Evolutionary conservation across 768 basidiomycete genomes (phyloP).

Genomic region (Albatrellus ellisii): DNA sequence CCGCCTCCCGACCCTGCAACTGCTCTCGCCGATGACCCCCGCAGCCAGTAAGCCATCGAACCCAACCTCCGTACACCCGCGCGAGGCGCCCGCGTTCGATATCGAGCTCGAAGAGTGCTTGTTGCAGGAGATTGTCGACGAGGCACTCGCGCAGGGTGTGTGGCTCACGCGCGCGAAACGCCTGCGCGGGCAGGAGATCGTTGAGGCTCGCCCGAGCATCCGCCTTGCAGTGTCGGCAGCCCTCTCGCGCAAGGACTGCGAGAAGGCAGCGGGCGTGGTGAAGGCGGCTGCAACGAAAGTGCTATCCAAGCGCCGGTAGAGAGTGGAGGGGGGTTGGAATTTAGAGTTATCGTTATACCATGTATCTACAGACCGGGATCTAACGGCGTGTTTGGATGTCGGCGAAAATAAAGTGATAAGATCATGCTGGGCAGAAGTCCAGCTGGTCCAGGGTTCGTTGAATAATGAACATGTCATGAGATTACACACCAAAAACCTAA

Average conservation of each 20-base stretch:
- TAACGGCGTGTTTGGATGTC: too few relatives aligned
- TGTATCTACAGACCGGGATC: too few relatives aligned
- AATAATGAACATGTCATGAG: too few relatives aligned
- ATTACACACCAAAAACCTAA: too few relatives aligned
- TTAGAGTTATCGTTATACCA: too few relatives aligned
- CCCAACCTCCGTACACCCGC: slow-evolving; percentile 31
- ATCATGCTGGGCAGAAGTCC: too few relatives aligned
- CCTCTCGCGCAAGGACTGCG: slow-evolving; percentile 79
- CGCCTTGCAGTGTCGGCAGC: slow-evolving; percentile 71
- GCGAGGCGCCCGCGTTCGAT: slow-evolving; percentile 37
- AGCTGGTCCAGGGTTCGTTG: too few relatives aligned
- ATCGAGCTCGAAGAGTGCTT: slow-evolving; percentile 60
- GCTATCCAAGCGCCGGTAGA: slow-evolving; percentile 41
- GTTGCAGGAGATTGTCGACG: slow-evolving; percentile 89
- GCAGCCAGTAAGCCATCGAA: slow-evolving; percentile 31
- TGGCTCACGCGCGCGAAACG: slow-evolving; percentile 78
- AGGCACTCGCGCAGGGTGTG: slow-evolving; percentile 68
- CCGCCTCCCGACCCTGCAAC: slow-evolving; percentile 23
- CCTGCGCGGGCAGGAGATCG: slow-evolving; percentile 70
- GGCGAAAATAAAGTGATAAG: too few relatives aligned
- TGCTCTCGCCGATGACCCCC: slow-evolving; percentile 6
- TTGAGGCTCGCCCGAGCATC: slow-evolving; percentile 74
- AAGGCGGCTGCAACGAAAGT: slow-evolving; percentile 68
- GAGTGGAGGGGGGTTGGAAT: too few relatives aligned
- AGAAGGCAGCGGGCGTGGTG: slow-evolving; percentile 71